Evolutionary conservation across 2,329 filamentous ascomycete genomes (phyloP).

Genomic region (Zasmidium angulare): DNA sequence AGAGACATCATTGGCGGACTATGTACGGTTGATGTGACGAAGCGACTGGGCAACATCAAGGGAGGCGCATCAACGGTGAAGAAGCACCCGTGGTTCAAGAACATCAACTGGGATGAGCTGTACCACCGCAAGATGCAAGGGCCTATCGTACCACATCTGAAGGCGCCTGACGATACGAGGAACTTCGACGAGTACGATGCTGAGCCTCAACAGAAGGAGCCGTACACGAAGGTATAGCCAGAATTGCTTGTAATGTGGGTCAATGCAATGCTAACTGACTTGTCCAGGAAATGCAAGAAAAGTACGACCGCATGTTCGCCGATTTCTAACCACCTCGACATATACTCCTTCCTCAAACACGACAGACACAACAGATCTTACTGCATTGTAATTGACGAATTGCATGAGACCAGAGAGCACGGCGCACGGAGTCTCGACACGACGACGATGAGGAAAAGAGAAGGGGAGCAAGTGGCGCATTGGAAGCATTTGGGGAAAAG

Average conservation of each 20-base stretch:
- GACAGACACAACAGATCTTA: slow-evolving; percentile 8
- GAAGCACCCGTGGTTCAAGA: slow-evolving; percentile 71
- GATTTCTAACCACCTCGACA: slow-evolving; percentile 57
- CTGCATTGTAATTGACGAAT: slow-evolving; percentile 19
- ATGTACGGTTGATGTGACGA: slow-evolving; percentile 76
- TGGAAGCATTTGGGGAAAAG: background rate
- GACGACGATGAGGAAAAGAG: background rate
- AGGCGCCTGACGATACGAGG: slow-evolving; percentile 70
- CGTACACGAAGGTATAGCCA: slow-evolving; percentile 57
- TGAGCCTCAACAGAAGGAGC: slow-evolving; percentile 63
- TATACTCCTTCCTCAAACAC: slow-evolving; percentile 7
- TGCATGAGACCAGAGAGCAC: slow-evolving; percentile 15
- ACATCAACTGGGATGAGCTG: slow-evolving; percentile 72
- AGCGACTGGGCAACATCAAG: slow-evolving; percentile 74
- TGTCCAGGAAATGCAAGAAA: slow-evolving; percentile 58
- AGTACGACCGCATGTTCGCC: slow-evolving; percentile 70
- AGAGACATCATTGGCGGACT: slow-evolving; percentile 74
- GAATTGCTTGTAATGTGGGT: no score
- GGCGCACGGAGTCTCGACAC: slow-evolving; percentile 17
- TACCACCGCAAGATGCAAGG: slow-evolving; percentile 64
- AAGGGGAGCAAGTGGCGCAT: background rate
- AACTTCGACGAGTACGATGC: slow-evolving; percentile 85
- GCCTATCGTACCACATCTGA: slow-evolving; percentile 73
- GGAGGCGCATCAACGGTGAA: slow-evolving; percentile 73
- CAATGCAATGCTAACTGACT: background rate